These are phyloP conservation scores for Clarireedia paspali DNA, from an alignment of 2,329 filamentous ascomycete species.

Conservation along the genomic window DNA sequence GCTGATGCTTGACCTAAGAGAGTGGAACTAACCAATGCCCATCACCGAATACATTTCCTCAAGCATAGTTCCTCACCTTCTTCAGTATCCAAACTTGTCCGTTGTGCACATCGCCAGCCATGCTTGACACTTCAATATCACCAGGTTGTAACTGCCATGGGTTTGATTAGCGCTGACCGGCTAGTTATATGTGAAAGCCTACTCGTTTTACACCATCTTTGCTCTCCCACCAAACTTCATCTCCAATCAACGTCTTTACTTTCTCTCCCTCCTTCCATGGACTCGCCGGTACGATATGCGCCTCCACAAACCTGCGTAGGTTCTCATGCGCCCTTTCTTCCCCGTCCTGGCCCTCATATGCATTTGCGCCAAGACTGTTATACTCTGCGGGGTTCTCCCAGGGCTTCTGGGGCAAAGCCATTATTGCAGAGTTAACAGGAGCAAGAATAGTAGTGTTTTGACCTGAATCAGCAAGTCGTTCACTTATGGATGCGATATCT, in stretches of 20 bases:
- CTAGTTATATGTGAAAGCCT: slow-evolving; percentile 28
- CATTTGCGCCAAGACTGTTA: slow-evolving; percentile 53
- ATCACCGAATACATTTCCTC: neutral
- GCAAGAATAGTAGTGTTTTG: slow-evolving; percentile 80
- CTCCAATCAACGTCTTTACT: slow-evolving; percentile 58
- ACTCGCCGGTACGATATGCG: slow-evolving; percentile 67
- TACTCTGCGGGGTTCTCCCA: slow-evolving; percentile 78
- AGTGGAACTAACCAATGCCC: too few species aligned
- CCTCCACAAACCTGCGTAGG: slow-evolving; percentile 72
- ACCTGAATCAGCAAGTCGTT: slow-evolving; percentile 57
- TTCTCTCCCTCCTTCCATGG: slow-evolving; percentile 68
- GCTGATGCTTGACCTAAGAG: too few species aligned
- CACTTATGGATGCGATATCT: slow-evolving; percentile 61
- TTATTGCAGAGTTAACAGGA: slow-evolving; percentile 76
- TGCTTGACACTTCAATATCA: slow-evolving; percentile 64
- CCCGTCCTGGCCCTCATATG: slow-evolving; percentile 69
- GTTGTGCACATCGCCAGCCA: slow-evolving; percentile 73
- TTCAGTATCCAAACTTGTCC: slow-evolving; percentile 65
- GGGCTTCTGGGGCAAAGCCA: slow-evolving; percentile 71
- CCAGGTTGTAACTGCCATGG: slow-evolving; percentile 65
- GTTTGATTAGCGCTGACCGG: neutral
- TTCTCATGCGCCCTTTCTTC: slow-evolving; percentile 71
- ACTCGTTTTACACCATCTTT: slow-evolving; percentile 61
- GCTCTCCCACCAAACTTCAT: slow-evolving; percentile 75
- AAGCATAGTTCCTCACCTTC: slow-evolving; percentile 37